Evolutionary conservation across 257 asterid species (phyloP).

Genomic region (Nicotiana paniculata): DNA sequence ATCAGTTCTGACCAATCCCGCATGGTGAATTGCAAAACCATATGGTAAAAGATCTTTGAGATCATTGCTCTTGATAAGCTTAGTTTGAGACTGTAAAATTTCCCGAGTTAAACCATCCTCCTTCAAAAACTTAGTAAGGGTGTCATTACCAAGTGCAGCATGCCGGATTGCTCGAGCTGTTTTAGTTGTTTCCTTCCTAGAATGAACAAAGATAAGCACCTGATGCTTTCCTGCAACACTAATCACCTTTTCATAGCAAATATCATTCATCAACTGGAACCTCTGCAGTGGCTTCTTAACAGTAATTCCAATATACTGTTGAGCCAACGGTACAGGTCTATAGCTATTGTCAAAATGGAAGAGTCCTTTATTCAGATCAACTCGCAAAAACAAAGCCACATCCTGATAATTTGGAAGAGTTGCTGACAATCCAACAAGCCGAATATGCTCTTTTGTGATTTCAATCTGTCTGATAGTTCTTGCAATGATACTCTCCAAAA

Average conservation of each 20-base stretch:
- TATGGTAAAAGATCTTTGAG: conserved; percentile 37
- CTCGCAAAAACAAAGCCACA: conserved; percentile 36
- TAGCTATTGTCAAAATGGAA: conserved; percentile 39
- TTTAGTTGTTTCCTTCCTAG: conserved; percentile 39
- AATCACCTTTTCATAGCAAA: conserved; percentile 38
- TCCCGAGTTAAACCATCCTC: conserved; percentile 38
- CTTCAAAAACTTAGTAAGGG: conserved; percentile 33
- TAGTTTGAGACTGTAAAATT: conserved; percentile 31
- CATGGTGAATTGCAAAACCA: conserved; percentile 44
- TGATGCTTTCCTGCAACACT: conserved; percentile 36
- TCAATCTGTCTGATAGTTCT: conserved; percentile 40
- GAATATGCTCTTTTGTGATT: conserved; percentile 37
- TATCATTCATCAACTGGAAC: conserved; percentile 41
- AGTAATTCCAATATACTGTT: conserved; percentile 33
- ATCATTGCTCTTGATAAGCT: conserved; percentile 42
- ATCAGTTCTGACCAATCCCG: conserved; percentile 41
- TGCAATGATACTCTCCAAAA: conserved; percentile 37
- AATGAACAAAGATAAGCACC: conserved; percentile 38
- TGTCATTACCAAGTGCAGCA: conserved; percentile 36
- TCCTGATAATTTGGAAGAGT: conserved; percentile 40
- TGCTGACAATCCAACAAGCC: conserved; percentile 40
- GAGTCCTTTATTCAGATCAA: conserved; percentile 34
- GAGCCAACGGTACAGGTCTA: conserved; percentile 38
- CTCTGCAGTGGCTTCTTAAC: conserved; percentile 42
- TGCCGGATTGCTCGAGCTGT: conserved; percentile 41